Percentiles rank a stretch among this genome's conserved stretches.
Conservation (phyloP, 2,329 filamentous ascomycete genomes). For the Cladobotryum mycophilum region DNA sequence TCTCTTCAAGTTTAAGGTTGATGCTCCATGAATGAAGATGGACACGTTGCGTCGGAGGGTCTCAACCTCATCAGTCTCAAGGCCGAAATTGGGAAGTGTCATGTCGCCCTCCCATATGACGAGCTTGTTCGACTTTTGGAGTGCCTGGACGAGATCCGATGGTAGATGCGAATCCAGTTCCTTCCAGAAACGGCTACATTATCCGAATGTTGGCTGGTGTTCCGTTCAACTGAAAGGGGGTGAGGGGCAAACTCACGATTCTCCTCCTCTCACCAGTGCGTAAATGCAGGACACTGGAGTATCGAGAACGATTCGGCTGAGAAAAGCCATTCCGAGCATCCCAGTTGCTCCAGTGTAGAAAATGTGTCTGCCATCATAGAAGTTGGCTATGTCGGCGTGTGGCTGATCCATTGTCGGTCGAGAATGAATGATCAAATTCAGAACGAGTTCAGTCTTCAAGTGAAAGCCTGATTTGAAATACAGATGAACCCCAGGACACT, state of each 20-base stretch:
- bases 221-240: not conserved
- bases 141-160: not conserved
- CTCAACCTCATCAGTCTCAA: not conserved
- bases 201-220: too few relatives aligned
- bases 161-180: not conserved
- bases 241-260: not conserved
- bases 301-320: not conserved
- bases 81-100: not conserved
- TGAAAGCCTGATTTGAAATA: too few relatives aligned
- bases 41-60: not conserved
- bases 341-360: slow-evolving; percentile 2
- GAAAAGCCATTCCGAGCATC: slow-evolving; percentile 1
- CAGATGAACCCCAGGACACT: too few relatives aligned
- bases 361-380: not conserved
- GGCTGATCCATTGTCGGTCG: too few relatives aligned
- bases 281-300: not conserved
- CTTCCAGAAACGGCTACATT: not conserved
- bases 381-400: not conserved
- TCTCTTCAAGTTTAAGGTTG: not conserved
- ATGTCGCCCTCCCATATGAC: not conserved
- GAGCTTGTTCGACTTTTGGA: not conserved
- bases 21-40: slow-evolving; percentile 3
- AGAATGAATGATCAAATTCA: too few relatives aligned
- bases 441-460: too few relatives aligned
- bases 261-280: slow-evolving; percentile 1